These are phyloP conservation scores for Nakazawaea holstii DNA, from an alignment of 805 yeast genomes.

Conservation along the genomic window DNA sequence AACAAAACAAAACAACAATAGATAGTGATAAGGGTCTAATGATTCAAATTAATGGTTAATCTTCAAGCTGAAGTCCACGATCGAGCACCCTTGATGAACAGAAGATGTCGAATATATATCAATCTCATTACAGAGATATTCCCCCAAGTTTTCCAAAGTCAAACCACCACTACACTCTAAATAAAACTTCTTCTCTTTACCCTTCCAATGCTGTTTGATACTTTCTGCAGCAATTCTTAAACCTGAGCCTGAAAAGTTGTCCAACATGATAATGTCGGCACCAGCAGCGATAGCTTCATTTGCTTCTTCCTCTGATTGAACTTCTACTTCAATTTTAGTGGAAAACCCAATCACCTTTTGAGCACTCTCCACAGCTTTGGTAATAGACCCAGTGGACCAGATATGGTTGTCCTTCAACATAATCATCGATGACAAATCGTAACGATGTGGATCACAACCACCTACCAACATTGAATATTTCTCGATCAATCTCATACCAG, in stretches of 20 bases:
- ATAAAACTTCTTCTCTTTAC: constrained; percentile 44
- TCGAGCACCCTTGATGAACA: constrained; percentile 85
- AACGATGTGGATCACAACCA: constrained; percentile 89
- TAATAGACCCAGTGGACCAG: constrained; percentile 89
- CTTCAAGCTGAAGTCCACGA: constrained; percentile 82
- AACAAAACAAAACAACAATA: no score
- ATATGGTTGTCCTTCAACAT: constrained; percentile 95
- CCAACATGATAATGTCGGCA: constrained; percentile 94
- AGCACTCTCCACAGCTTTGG: constrained; percentile 75
- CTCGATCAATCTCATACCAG: constrained; percentile 83
- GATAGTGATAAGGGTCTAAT: no score
- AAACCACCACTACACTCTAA: constrained; percentile 94
- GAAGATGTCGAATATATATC: constrained; percentile 90
- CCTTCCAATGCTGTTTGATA: constrained; percentile 53
- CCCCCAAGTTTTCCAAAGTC: constrained; percentile 57
- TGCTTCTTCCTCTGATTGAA: constrained; percentile 80
- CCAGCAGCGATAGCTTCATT: constrained; percentile 91
- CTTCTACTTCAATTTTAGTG: constrained; percentile 88
- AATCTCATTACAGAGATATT: constrained; percentile 68
- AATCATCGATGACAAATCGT: constrained; percentile 88
- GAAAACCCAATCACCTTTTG: constrained; percentile 83
- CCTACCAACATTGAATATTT: constrained; percentile 95
- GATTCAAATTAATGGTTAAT: constrained; percentile 30
- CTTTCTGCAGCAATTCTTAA: constrained; percentile 59
- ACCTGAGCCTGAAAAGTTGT: constrained; percentile 69